Conservation (phyloP, 768 basidiomycete species). For the Rhizopogon vesiculosus region DNA sequence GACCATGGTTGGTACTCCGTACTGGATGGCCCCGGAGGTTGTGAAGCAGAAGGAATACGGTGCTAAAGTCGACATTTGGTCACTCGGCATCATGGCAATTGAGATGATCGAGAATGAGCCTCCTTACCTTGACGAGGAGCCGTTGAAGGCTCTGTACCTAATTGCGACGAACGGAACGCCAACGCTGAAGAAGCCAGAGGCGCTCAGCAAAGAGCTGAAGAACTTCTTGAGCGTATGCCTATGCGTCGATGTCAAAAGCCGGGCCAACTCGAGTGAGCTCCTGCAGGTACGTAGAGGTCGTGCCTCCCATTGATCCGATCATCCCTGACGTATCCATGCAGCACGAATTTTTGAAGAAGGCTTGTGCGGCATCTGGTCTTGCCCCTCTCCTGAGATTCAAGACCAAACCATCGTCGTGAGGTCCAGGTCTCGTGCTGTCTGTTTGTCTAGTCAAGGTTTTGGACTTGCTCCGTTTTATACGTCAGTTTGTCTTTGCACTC, state of each 20-base stretch:
- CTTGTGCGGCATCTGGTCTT: slow-evolving; percentile 77
- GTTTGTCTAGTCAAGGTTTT: not conserved
- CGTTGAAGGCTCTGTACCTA: slow-evolving; percentile 88
- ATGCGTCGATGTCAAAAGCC: slow-evolving; percentile 92
- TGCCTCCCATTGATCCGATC: not conserved
- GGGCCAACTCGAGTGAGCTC: slow-evolving; percentile 86
- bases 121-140: slow-evolving; percentile 93
- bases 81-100: slow-evolving; percentile 96
- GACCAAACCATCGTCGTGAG: slow-evolving; percentile 46
- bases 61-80: slow-evolving; percentile 96
- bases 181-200: slow-evolving; percentile 94
- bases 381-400: slow-evolving; percentile 83
- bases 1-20: slow-evolving; percentile 98
- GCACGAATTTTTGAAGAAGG: slow-evolving; percentile 94
- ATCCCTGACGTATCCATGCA: slow-evolving; percentile 26
- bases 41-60: slow-evolving; percentile 97
- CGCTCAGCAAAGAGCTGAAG: slow-evolving; percentile 88
- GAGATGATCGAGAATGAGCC: slow-evolving; percentile 99
- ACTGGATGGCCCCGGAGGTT: slow-evolving; percentile 99
- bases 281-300: slow-evolving; percentile 55
- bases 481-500: not conserved
- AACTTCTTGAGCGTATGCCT: slow-evolving; percentile 96
- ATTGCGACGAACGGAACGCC: slow-evolving; percentile 99
- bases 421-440: slow-evolving; percentile 3
- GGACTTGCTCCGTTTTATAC: not conserved